Percentiles rank a stretch among this genome's conserved stretches.
phyloP scores from a whole-genome alignment of 495 filamentous ascomycete genomes.

The Trypethelium eluteriae region DNA sequence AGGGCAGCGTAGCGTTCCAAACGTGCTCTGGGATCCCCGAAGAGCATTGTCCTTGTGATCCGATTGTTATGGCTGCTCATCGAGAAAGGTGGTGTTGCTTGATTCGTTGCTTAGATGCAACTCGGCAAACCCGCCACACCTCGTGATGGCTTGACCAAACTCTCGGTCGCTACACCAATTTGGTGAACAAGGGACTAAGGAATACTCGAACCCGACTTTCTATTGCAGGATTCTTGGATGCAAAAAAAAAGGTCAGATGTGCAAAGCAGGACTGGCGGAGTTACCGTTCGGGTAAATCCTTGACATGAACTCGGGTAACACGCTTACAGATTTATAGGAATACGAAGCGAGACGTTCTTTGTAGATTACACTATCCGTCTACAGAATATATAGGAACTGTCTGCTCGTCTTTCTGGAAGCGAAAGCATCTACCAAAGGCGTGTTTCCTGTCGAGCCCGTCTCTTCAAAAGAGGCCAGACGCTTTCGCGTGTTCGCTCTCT shows the following conservation, averaged over 20 bases:
- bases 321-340: no score
- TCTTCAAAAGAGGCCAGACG: not conserved
- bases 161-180: not conserved
- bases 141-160: not conserved
- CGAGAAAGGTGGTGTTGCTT: not conserved
- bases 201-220: no score
- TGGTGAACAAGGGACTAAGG: not conserved
- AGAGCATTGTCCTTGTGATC: not conserved
- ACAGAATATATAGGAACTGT: constrained; percentile 25
- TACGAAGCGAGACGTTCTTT: not conserved
- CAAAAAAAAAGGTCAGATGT: not conserved
- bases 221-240: not conserved
- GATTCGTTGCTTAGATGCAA: not conserved
- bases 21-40: not conserved
- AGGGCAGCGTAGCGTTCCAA: not conserved
- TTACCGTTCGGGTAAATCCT: not conserved
- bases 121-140: not conserved
- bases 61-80: not conserved
- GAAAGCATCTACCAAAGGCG: constrained; percentile 1
- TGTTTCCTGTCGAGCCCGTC: not conserved
- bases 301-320: not conserved
- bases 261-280: not conserved
- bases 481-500: constrained; percentile 18
- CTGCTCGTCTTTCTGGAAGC: not conserved
- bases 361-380: not conserved